Evolutionary conservation across 768 basidiomycete species (phyloP).

Genomic region (Amanita fuliginea): DNA sequence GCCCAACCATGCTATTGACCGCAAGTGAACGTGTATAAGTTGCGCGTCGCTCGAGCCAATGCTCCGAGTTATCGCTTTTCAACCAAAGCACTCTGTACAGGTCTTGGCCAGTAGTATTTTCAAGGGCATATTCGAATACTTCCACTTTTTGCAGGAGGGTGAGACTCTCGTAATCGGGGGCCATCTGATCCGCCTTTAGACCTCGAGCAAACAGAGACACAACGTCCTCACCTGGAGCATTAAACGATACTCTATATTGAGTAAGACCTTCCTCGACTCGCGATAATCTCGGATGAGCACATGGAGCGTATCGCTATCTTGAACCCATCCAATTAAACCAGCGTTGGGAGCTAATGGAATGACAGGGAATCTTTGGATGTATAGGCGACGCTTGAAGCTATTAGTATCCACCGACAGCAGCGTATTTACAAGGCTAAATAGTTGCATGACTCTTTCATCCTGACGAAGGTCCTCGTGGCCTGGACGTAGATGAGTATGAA

Average conservation of each 20-base stretch:
- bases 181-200: conserved; percentile 58
- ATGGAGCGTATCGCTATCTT: conserved; percentile 91
- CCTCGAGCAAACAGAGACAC: not conserved
- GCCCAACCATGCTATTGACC: conserved; percentile 97
- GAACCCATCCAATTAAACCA: conserved; percentile 91
- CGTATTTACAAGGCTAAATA: conserved; percentile 95
- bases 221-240: conserved; percentile 81
- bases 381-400: conserved; percentile 92
- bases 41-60: conserved; percentile 94
- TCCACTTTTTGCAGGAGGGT: conserved; percentile 96
- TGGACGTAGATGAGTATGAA: conserved; percentile 17
- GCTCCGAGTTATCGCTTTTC: conserved; percentile 89
- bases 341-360: conserved; percentile 94
- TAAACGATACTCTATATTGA: conserved; percentile 97
- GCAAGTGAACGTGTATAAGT: conserved; percentile 94
- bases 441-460: conserved; percentile 98
- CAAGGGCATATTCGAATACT: conserved; percentile 96
- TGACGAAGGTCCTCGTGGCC: conserved; percentile 98
- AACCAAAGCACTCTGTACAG: conserved; percentile 95
- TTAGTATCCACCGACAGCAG: conserved; percentile 86
- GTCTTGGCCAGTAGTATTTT: conserved; percentile 98
- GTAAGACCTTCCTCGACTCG: conserved; percentile 89
- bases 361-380: conserved; percentile 87
- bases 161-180: conserved; percentile 94
- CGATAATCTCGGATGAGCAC: conserved; percentile 94